phyloP scores from a whole-genome alignment of 495 filamentous ascomycete species.

The Aspergillus wentii region DNA sequence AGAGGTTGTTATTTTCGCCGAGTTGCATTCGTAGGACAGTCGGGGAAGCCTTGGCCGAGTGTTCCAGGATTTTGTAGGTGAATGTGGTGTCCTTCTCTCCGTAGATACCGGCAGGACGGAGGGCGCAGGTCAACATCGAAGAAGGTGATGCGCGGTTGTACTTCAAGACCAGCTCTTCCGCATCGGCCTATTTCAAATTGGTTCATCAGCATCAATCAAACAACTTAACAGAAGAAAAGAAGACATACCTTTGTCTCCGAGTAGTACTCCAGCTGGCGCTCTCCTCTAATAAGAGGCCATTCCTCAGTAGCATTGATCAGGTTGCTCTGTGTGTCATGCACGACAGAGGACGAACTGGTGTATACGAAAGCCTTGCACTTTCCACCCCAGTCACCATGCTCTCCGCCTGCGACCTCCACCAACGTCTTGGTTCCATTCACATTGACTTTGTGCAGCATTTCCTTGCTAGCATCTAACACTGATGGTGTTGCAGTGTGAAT shows the following conservation, averaged over 20 bases:
- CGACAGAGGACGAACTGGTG: slow-evolving; percentile 84
- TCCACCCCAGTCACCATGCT: slow-evolving; percentile 49
- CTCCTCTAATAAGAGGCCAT: slow-evolving; percentile 71
- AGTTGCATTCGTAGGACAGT: slow-evolving; percentile 76
- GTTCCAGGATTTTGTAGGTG: slow-evolving; percentile 50
- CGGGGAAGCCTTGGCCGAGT: slow-evolving; percentile 37
- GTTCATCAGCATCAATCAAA: slow-evolving; percentile 2
- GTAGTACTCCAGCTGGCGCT: slow-evolving; percentile 81
- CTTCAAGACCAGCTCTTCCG: slow-evolving; percentile 76
- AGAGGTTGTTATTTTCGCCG: slow-evolving; percentile 77
- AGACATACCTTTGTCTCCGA: slow-evolving; percentile 71
- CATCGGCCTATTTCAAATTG: slow-evolving; percentile 62
- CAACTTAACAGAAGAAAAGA: slow-evolving; percentile 1
- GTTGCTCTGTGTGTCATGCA: slow-evolving; percentile 75
- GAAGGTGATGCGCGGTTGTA: slow-evolving; percentile 71
- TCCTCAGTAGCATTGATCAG: slow-evolving; percentile 87
- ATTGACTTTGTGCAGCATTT: slow-evolving; percentile 68
- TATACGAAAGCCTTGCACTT: slow-evolving; percentile 89
- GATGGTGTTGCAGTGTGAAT: slow-evolving; percentile 91
- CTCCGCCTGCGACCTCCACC: slow-evolving; percentile 67
- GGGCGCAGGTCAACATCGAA: slow-evolving; percentile 66
- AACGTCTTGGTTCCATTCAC: slow-evolving; percentile 81
- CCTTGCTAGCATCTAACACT: slow-evolving; percentile 43
- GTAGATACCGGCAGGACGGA: slow-evolving; percentile 87
- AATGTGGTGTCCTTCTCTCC: slow-evolving; percentile 82